Evolutionary conservation across 805 yeast species (phyloP).

Genomic region (Kuraishia hungarica): DNA sequence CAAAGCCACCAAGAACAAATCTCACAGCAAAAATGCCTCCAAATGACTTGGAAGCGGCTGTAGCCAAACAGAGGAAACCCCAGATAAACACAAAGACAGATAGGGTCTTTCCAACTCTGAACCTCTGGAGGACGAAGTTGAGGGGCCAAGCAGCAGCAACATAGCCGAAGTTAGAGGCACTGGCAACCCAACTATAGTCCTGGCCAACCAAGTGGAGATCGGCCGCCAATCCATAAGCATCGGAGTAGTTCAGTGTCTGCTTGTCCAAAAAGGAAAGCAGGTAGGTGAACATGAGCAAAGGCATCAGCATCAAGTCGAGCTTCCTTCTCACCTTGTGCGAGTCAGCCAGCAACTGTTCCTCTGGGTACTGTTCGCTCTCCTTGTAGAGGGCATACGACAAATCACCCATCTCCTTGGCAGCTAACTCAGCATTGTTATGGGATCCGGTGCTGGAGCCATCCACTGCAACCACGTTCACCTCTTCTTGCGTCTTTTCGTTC

Average conservation of each 20-base stretch:
- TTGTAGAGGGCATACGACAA: slow-evolving; percentile 2
- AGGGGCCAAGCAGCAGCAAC: slow-evolving; percentile 46
- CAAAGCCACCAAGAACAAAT: slow-evolving; percentile 41
- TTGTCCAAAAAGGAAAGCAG: slow-evolving; percentile 57
- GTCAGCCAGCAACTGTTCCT: slow-evolving; percentile 4
- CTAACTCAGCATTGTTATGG: not conserved
- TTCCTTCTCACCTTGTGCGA: slow-evolving; percentile 21
- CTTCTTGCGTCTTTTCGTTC: not conserved
- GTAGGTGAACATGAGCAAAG: slow-evolving; percentile 40
- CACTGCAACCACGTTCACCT: not conserved
- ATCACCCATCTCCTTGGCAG: not conserved
- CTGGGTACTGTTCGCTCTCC: slow-evolving; percentile 2
- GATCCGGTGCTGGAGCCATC: not conserved
- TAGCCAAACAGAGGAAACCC: slow-evolving; percentile 55
- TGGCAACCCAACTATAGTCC: slow-evolving; percentile 25
- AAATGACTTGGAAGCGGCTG: slow-evolving; percentile 31
- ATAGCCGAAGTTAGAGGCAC: slow-evolving; percentile 46
- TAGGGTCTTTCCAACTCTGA: slow-evolving; percentile 47
- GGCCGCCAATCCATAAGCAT: slow-evolving; percentile 40
- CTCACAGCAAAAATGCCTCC: slow-evolving; percentile 40
- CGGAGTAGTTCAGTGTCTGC: slow-evolving; percentile 39
- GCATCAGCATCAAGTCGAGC: slow-evolving; percentile 41
- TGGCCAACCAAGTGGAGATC: slow-evolving; percentile 37
- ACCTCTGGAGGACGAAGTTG: slow-evolving; percentile 37
- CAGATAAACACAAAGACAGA: slow-evolving; percentile 44